These are phyloP conservation scores for Fraxinus quadrangulata DNA, from an alignment of 257 asterid genomes.

Conservation along the genomic window DNA sequence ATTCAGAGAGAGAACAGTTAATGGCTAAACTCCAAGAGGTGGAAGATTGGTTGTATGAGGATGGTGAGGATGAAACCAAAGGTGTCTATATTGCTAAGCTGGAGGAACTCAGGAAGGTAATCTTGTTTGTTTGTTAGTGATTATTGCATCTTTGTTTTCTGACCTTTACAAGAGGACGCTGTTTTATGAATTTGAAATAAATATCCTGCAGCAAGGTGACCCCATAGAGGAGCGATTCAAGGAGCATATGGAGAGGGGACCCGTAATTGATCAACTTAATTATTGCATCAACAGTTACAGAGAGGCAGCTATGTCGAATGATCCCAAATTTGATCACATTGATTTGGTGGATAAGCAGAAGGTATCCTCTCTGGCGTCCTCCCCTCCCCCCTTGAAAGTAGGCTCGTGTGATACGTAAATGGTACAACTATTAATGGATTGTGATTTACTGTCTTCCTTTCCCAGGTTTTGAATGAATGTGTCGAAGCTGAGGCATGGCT, in stretches of 20 bases:
- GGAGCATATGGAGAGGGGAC: conserved; percentile 72
- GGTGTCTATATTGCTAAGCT: conserved; percentile 32
- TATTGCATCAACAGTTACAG: conserved; percentile 76
- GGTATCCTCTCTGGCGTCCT: background rate
- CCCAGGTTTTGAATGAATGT: conserved; percentile 79
- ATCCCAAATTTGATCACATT: conserved; percentile 83
- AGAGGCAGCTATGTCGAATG: conserved; percentile 78
- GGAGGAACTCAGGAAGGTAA: conserved; percentile 34
- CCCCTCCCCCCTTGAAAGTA: background rate
- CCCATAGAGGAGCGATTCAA: conserved; percentile 85
- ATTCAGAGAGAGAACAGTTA: conserved; percentile 70
- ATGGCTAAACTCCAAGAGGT: conserved; percentile 76
- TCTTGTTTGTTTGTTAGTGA: background rate
- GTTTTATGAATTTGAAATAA: background rate
- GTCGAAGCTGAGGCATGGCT: conserved; percentile 89
- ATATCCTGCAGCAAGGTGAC: conserved; percentile 74
- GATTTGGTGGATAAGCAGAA: conserved; percentile 66
- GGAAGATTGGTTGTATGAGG: conserved; percentile 97
- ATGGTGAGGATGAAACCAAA: conserved; percentile 89
- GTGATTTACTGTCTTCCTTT: background rate
- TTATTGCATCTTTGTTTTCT: background rate
- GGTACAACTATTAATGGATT: background rate
- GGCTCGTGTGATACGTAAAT: background rate
- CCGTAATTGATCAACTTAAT: conserved; percentile 60
- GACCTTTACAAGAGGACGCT: background rate